Evolutionary conservation across 768 basidiomycete species (phyloP), one percentile per base, ranked within the genome.

Genomic region (Suillus hirtellus): DNA sequence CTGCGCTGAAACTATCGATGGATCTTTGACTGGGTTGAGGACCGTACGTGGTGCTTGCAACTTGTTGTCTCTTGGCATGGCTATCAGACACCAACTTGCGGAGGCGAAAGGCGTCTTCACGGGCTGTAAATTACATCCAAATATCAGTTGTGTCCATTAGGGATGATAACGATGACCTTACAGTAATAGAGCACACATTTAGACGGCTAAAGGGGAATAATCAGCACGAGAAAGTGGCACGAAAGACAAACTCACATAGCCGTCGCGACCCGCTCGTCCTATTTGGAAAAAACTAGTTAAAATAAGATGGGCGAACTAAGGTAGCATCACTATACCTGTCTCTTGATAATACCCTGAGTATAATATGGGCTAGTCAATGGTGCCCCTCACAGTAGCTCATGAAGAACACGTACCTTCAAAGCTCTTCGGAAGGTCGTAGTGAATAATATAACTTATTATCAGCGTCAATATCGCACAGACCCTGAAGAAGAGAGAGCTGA

Each of bases 141-240:
- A 52, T 49, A 47, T 62, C 8, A 5, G 7, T 37, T 3, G 35
- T 24, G 14, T 55, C 2, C 64, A 52, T 43, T 24, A 35, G 17
- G 17, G 35, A 49, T 10, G 31, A 44, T 10, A 44, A 55, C 46
- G 35, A 38, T 2, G 24, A 47, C 52, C 86, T 69, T 66, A 91
- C 92, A 93, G 69, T 93, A 95, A 70, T 92, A 95, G 1, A 94
- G 74, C 34, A 93, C 78, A 66, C 92, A 94, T 75, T 90, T 92
- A 0, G 93, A 82, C 1, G 90, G 85, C 92, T 94, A 56, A 12
- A 6, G 58, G 24, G 10, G 64, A 59, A 42, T n/a, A 27, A 15
- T 49, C 24, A 60, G 24, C 14, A 34, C 46, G 49, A n/a, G 24
- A 34, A 24, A 0, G 52, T 37, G 53, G 24, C 1, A 40, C 3